Conservation (phyloP, 495 filamentous ascomycete genomes). For the Aspergillus carlsbadensis region DNA sequence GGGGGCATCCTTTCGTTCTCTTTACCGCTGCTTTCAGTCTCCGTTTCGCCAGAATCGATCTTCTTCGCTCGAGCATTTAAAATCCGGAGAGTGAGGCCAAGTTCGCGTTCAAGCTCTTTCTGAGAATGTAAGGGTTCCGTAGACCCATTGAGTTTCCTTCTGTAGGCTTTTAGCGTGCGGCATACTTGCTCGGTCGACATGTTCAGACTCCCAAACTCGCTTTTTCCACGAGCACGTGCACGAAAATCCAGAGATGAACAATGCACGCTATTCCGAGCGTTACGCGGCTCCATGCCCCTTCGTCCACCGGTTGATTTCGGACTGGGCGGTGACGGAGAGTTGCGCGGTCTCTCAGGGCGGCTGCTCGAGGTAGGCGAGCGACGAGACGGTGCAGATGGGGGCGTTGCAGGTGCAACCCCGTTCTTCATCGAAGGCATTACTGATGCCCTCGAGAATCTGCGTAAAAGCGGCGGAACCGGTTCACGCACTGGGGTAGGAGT, state of each 20-base stretch:
- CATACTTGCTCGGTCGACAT: slow-evolving; percentile 79
- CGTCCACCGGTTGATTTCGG: slow-evolving; percentile 30
- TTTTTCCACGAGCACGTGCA: slow-evolving; percentile 52
- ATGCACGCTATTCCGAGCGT: slow-evolving; percentile 23
- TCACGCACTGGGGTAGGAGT: slow-evolving; percentile 56
- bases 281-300: slow-evolving; percentile 20
- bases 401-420: slow-evolving; percentile 24
- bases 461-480: slow-evolving; percentile 63
- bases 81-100: slow-evolving; percentile 70
- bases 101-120: slow-evolving; percentile 75
- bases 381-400: slow-evolving; percentile 36
- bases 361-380: slow-evolving; percentile 33
- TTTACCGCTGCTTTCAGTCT: slow-evolving; percentile 47
- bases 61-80: slow-evolving; percentile 53
- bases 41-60: slow-evolving; percentile 35
- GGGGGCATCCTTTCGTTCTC: slow-evolving; percentile 36
- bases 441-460: slow-evolving; percentile 52
- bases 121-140: slow-evolving; percentile 62
- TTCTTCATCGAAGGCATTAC: slow-evolving; percentile 36
- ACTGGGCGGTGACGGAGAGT: slow-evolving; percentile 48
- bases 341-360: slow-evolving; percentile 29
- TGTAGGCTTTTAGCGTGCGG: slow-evolving; percentile 74
- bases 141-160: slow-evolving; percentile 72
- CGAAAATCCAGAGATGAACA: slow-evolving; percentile 61
- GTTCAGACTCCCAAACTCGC: slow-evolving; percentile 63